Evolutionary conservation across 805 yeast genomes (phyloP).

Genomic region (Schwanniomyces pseudopolymorphus): DNA sequence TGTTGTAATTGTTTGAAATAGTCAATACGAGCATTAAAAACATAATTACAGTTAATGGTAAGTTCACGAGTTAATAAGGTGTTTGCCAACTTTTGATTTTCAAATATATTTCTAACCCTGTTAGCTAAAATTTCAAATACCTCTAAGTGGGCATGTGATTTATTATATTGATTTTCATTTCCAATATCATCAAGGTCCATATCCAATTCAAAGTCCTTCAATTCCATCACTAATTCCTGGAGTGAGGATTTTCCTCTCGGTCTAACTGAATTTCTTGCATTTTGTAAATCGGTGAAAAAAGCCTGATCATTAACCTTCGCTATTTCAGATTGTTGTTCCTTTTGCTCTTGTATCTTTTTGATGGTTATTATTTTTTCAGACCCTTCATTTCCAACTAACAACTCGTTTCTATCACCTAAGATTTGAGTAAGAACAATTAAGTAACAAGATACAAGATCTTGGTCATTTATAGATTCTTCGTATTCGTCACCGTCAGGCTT

Average conservation of each 20-base stretch:
- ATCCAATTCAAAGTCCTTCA: slow-evolving; percentile 27
- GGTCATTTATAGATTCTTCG: slow-evolving; percentile 68
- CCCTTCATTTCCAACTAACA: slow-evolving; percentile 35
- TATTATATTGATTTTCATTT: neutral
- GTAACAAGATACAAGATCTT: slow-evolving; percentile 64
- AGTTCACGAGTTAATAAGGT: slow-evolving; percentile 45
- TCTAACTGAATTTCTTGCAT: slow-evolving; percentile 21
- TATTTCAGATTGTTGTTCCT: slow-evolving; percentile 21
- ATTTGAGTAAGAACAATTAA: slow-evolving; percentile 48
- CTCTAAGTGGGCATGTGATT: slow-evolving; percentile 16
- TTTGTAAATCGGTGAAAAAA: slow-evolving; percentile 24
- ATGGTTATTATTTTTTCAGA: slow-evolving; percentile 16
- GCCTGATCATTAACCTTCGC: slow-evolving; percentile 24
- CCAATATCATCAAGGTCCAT: slow-evolving; percentile 15
- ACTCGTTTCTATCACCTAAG: slow-evolving; percentile 39
- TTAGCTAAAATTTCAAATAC: slow-evolving; percentile 19
- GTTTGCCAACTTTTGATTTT: slow-evolving; percentile 43
- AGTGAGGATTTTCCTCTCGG: slow-evolving; percentile 31
- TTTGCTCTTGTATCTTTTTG: slow-evolving; percentile 17
- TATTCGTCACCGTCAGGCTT: slow-evolving; percentile 76
- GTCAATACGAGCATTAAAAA: slow-evolving; percentile 76
- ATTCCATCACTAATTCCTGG: slow-evolving; percentile 29
- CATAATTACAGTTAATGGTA: slow-evolving; percentile 53
- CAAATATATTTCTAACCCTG: slow-evolving; percentile 31
- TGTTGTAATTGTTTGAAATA: slow-evolving; percentile 85